Evolutionary conservation across 768 basidiomycete genomes (phyloP).

Genomic region (Agaricus subrufescens): DNA sequence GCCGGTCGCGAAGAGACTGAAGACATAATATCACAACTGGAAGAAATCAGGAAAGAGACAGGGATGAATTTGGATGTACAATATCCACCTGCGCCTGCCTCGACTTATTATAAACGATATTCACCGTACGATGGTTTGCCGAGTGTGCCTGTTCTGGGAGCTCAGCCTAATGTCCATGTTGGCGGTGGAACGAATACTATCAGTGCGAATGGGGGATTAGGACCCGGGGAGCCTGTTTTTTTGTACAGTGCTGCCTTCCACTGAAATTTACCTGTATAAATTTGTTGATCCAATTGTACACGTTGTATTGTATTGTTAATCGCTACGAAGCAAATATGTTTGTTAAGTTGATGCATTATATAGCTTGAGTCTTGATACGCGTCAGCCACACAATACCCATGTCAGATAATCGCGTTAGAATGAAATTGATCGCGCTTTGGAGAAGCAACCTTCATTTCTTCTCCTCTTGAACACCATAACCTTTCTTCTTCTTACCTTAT

Average conservation of each 20-base stretch:
- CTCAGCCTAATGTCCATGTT: not conserved
- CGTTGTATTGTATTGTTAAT: no score
- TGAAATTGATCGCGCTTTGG: no score
- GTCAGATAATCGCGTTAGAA: no score
- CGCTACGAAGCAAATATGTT: no score
- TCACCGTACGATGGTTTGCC: slow-evolving; percentile 9
- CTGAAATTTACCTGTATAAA: not conserved
- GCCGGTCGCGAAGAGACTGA: not conserved
- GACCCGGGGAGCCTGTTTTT: slow-evolving; percentile 9
- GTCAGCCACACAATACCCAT: no score
- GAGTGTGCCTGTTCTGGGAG: slow-evolving; percentile 6
- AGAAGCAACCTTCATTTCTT: no score
- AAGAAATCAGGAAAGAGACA: not conserved
- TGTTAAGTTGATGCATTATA: no score
- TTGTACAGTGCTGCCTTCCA: slow-evolving; percentile 8
- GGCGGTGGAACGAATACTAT: not conserved
- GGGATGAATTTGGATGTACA: slow-evolving; percentile 7
- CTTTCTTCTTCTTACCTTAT: no score
- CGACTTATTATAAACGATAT: slow-evolving; percentile 4
- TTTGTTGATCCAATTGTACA: no score
- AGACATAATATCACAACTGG: not conserved
- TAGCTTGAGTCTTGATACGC: no score
- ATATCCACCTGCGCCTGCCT: not conserved
- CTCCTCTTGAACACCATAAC: no score
- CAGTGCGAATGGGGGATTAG: not conserved